Evolutionary conservation across 225 moss, liverwort and hornwort genomes (phyloP), one percentile per base, ranked within the genome.

Genomic region (Physcomitrellopsis africana): DNA sequence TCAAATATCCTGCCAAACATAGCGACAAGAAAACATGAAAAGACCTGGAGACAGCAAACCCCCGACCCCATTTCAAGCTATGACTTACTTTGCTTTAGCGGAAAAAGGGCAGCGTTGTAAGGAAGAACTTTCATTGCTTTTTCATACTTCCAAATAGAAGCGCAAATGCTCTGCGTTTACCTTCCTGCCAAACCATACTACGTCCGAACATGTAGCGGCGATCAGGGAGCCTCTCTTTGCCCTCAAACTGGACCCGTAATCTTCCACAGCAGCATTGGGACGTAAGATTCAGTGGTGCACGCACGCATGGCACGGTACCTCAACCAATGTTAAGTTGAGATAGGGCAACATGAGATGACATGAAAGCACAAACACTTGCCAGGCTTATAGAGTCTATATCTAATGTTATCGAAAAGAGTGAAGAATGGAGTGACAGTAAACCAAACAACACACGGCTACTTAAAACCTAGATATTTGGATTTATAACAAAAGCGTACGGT

Each of bases 251-350:
- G 93, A 95, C 97, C 90, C 92, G 93, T 83, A 77, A 93, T 95
- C 95, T 95, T 99, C 95, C 92, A 99, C 93, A 99, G 88, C 92
- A 99, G 88, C 93, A 95, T 93, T 95, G 93, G 87, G 90, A 95
- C 87, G 86, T 91, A 97, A 90, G 78, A 87, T 89, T 93, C 87
- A 96, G 94, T 96, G 84, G 90, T 86, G 81, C 82, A 81, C 76
- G 86, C 87, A 84, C 86, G 85, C 82, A 89, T 77, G 73, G 85
- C 87, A 82, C 80, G 72, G 73, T 75, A 77, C 86, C 93, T 93
- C 88, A 90, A 86, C 86, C 76, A 82, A 86, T 81, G 83, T 85
- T 92, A 84, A 82, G 88, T 90, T 83, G 82, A 80, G 80, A 75
- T 76, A 72, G 70, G 69, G 64, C 80, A 83, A 72, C 67, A 72